A percentile compares a stretch with the other conserved stretches of the same genome.
Conservation (phyloP, 106 monocot species). For the Iris macrosiphon region DNA sequence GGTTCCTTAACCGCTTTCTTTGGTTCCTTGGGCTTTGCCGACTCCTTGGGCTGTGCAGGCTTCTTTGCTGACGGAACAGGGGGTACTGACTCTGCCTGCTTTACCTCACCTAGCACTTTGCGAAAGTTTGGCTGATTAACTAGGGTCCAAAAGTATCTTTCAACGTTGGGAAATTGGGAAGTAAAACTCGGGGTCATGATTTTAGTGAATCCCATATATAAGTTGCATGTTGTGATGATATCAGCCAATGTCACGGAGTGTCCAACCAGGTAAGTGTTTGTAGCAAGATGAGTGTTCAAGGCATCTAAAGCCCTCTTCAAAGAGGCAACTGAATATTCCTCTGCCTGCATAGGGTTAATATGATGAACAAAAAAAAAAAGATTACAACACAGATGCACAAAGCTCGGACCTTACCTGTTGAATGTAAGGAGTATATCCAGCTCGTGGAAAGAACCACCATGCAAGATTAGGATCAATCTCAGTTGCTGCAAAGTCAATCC, state of each 20-base stretch:
- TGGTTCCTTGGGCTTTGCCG: conserved; percentile 42
- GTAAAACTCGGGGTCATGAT: conserved; percentile 79
- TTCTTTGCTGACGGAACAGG: conserved; percentile 42
- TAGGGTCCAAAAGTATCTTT: conserved; percentile 89
- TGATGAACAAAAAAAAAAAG: neutral
- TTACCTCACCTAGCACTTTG: conserved; percentile 61
- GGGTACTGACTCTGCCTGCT: conserved; percentile 65
- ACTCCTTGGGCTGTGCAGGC: conserved; percentile 43
- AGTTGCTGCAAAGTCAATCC: conserved; percentile 73
- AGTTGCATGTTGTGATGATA: conserved; percentile 70
- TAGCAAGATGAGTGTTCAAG: conserved; percentile 60
- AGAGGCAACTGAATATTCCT: conserved; percentile 50
- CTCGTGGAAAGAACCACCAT: conserved; percentile 60
- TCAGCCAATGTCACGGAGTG: conserved; percentile 75
- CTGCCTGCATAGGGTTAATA: conserved; percentile 28
- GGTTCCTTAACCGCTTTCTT: conserved; percentile 45
- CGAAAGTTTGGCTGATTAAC: conserved; percentile 77
- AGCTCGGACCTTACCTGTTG: conserved; percentile 30
- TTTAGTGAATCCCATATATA: conserved; percentile 35
- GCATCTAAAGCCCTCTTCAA: conserved; percentile 68
- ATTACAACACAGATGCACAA: neutral
- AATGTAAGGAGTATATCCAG: conserved; percentile 44
- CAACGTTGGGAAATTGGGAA: conserved; percentile 79
- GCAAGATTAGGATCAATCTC: conserved; percentile 62
- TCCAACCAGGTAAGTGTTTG: conserved; percentile 80